phyloP scores from a whole-genome alignment of 257 asterid species.

The Nicotiana noctiflora region DNA sequence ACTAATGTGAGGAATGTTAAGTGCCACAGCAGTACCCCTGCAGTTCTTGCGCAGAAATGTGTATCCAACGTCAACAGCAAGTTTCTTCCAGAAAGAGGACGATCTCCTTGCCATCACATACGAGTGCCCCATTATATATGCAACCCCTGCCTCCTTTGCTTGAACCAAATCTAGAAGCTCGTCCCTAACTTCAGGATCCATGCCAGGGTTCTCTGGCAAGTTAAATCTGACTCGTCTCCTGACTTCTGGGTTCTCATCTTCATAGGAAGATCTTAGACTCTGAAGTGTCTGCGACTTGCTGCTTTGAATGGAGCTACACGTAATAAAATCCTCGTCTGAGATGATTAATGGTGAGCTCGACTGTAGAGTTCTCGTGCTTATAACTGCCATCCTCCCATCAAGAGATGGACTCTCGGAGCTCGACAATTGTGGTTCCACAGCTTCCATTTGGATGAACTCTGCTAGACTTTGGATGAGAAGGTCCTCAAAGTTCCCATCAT shows the following conservation, averaged over 20 bases:
- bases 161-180: conserved; percentile 71
- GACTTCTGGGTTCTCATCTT: conserved; percentile 60
- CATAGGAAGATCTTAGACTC: conserved; percentile 59
- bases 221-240: conserved; percentile 65
- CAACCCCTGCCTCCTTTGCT: conserved; percentile 93
- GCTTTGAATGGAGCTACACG: conserved; percentile 38
- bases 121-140: conserved; percentile 89
- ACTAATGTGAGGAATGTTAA: conserved; percentile 92
- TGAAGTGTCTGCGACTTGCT: conserved; percentile 66
- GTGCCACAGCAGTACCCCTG: conserved; percentile 83
- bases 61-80: conserved; percentile 69
- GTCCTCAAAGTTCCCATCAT: conserved; percentile 69
- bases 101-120: conserved; percentile 75
- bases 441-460: conserved; percentile 90
- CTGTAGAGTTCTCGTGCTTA: conserved; percentile 42
- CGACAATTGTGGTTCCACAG: conserved; percentile 65
- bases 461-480: conserved; percentile 74
- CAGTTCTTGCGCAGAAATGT: conserved; percentile 87
- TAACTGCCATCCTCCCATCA: conserved; percentile 96
- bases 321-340: conserved; percentile 32
- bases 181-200: conserved; percentile 63
- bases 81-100: conserved; percentile 60
- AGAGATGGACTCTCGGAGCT: conserved; percentile 48
- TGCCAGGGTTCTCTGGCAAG: conserved; percentile 42
- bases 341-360: conserved; percentile 39